A percentile compares a stretch with the other conserved stretches of the same genome.
phyloP scores from a whole-genome alignment of 1,284 basidiomycete species.

The Apiotrichum porosum region DNA sequence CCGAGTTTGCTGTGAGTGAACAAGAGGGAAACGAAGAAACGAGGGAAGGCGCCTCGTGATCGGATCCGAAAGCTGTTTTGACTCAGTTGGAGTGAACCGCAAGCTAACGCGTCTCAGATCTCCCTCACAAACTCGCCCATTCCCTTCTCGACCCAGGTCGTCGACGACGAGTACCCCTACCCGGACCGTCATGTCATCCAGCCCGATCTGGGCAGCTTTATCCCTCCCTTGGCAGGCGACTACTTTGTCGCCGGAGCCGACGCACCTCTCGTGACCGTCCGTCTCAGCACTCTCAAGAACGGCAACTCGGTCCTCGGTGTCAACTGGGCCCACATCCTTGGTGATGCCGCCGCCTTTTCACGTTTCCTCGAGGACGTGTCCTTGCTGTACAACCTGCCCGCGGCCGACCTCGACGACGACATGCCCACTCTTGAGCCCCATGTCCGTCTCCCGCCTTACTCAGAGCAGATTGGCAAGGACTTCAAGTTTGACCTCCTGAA shows the following conservation, averaged over 20 bases:
- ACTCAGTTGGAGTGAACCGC: too few relatives aligned
- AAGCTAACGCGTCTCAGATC: constrained; percentile 17
- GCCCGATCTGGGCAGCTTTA: constrained; percentile 13
- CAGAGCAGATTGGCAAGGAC: constrained; percentile 6
- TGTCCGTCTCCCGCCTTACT: constrained; percentile 13
- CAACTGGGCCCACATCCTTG: constrained; percentile 22
- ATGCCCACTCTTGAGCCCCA: constrained; percentile 19
- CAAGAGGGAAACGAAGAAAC: too few relatives aligned
- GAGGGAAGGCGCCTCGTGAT: too few relatives aligned
- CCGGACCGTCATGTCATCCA: constrained; percentile 16
- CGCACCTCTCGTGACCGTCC: constrained; percentile 19
- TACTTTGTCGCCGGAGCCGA: constrained; percentile 19
- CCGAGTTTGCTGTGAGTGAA: constrained; percentile 18
- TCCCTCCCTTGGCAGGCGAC: constrained; percentile 12
- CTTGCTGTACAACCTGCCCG: constrained; percentile 21
- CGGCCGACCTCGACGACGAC: constrained; percentile 17
- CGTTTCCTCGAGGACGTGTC: constrained; percentile 23
- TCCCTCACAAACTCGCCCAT: constrained; percentile 26
- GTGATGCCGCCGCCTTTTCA: constrained; percentile 18
- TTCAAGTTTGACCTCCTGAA: constrained; percentile 11
- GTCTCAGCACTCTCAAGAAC: constrained; percentile 15
- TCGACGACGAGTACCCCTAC: constrained; percentile 13
- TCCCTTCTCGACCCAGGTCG: constrained; percentile 22
- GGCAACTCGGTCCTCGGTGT: constrained; percentile 22
- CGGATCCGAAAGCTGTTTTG: too few relatives aligned